Evolutionary conservation across 306 rosid species (phyloP), one percentile per base, ranked within the genome.

Genomic region (Hippophae gyantsensis): DNA sequence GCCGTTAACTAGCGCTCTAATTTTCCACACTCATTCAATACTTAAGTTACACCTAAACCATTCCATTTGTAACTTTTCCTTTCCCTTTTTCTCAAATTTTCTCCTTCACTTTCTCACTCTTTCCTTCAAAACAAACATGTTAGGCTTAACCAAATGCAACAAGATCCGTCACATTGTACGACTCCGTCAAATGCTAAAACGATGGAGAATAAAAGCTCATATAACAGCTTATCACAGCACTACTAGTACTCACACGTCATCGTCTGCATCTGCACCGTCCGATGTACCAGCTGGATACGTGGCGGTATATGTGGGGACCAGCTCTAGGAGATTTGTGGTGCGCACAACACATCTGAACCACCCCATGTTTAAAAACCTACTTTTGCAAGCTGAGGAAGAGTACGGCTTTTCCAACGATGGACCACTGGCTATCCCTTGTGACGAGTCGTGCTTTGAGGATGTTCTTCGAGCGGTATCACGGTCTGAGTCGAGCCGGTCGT

Each of bases 241-340:
- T 18, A 18, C 23, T 5, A 43, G 60, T 2, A 45, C 55, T 7
- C 27, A 13, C 7, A 25, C 56, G 6, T 9, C n/a, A 10, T 18
- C 62, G 6, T 0, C 46, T 49, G 12, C 8, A 49, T 27, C 61
- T 5, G 56, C 81, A 3, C 74, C 89, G 10, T 32, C 82, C 8
- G 98, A 87, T 47, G 98, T 92, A 0, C 96, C 98, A 0, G 81
- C 84, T 0, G 98, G 98, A 6, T 89, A 87, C 79, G 84, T 92
- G 53, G 96, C 89, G 7, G 84, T 92, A 42, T 83, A 89, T 38
- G 98, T 87, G 41, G 98, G 96, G 0, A 80, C 72, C 10, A 85
- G 69, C 18, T 62, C 56, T 72, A 69, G 73, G 76, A 79, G 98
- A 62, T 92, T 74, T 63, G 52, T 92, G 38, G 84, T 92, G 59